These are phyloP conservation scores for Dimocarpus longan DNA, from an alignment of 345 rosid species.

Conservation along the genomic window DNA sequence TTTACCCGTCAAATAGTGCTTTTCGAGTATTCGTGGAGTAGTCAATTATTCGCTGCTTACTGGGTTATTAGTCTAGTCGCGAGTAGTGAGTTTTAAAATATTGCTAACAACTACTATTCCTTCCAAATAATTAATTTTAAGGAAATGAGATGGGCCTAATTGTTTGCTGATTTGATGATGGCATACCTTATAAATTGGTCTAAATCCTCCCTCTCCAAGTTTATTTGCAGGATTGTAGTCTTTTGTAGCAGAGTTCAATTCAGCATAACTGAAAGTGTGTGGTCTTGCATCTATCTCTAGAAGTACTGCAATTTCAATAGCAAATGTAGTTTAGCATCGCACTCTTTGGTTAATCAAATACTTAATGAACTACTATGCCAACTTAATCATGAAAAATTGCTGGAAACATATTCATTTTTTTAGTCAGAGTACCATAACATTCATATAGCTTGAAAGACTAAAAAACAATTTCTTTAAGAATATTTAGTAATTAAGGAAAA, in stretches of 20 bases:
- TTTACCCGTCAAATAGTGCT: too few relatives aligned
- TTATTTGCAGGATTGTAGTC: slow-evolving; percentile 16
- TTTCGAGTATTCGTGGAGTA: too few relatives aligned
- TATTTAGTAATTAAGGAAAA: too few relatives aligned
- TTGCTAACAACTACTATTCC: too few relatives aligned
- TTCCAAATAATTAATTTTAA: background rate
- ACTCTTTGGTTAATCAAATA: background rate
- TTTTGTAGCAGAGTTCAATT: slow-evolving; percentile 10
- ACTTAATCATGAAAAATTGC: too few relatives aligned
- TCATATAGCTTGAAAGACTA: too few relatives aligned
- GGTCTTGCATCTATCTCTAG: slow-evolving; percentile 19
- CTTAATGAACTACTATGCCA: background rate
- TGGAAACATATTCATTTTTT: background rate
- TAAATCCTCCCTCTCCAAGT: slow-evolving; percentile 1
- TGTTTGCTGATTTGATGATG: background rate
- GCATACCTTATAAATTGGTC: background rate
- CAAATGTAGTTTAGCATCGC: background rate
- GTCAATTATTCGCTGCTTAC: too few relatives aligned
- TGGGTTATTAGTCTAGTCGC: too few relatives aligned
- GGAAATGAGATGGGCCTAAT: background rate
- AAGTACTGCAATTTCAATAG: slow-evolving; percentile 28
- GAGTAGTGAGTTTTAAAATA: too few relatives aligned
- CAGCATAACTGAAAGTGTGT: slow-evolving; percentile 21
- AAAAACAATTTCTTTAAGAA: too few relatives aligned
- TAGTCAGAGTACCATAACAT: background rate